These are phyloP conservation scores for Hibiscus trionum DNA, from an alignment of 345 rosid species.

Conservation along the genomic window DNA sequence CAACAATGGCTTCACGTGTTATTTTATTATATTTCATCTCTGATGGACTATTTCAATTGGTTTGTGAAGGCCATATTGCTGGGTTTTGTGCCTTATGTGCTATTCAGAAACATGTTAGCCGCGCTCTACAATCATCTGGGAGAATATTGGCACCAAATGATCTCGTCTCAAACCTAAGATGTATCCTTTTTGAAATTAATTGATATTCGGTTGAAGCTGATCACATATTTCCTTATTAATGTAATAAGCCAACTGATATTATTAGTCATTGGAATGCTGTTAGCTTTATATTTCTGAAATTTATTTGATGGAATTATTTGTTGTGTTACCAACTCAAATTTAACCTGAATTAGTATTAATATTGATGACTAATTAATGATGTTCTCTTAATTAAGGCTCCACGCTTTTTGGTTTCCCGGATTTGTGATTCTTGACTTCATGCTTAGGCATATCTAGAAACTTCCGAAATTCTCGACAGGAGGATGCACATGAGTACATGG, in stretches of 20 bases:
- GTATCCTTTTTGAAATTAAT: slow-evolving; percentile 44
- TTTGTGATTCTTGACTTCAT: slow-evolving; percentile 35
- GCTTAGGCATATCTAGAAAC: slow-evolving; percentile 77
- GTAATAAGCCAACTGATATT: no score
- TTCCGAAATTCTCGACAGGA: slow-evolving; percentile 78
- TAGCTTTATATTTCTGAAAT: not conserved
- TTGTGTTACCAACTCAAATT: not conserved
- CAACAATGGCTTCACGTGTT: not conserved
- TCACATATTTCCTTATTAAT: not conserved
- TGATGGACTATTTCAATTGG: slow-evolving; percentile 9
- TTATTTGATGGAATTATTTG: not conserved
- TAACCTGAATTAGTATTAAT: not conserved
- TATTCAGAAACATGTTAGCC: slow-evolving; percentile 86
- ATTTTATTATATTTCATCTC: not conserved
- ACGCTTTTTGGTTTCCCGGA: not conserved
- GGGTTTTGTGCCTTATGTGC: slow-evolving; percentile 98
- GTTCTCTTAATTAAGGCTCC: not conserved
- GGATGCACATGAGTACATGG: slow-evolving; percentile 98
- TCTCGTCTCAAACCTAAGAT: slow-evolving; percentile 81
- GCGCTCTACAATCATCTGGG: slow-evolving; percentile 68
- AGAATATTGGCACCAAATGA: slow-evolving; percentile 69
- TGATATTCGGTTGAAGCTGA: not conserved
- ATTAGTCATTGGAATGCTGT: not conserved
- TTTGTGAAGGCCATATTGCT: slow-evolving; percentile 71
- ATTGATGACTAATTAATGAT: not conserved